A percentile compares a stretch with the other conserved stretches of the same genome.
Conservation (phyloP, 306 rosid species). For the Prinsepia uniflora region DNA sequence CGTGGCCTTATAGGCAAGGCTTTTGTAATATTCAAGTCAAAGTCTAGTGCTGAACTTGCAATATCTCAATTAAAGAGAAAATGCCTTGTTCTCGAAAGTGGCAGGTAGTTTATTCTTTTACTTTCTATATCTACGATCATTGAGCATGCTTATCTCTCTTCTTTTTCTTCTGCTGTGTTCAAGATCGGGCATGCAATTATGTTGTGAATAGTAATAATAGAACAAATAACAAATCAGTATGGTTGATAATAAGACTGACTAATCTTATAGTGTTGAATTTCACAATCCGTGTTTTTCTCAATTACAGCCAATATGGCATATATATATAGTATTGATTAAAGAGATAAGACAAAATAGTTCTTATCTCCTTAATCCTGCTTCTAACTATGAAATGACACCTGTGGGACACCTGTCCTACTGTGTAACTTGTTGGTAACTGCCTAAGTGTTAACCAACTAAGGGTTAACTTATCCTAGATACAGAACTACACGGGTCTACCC, state of each 20-base stretch:
- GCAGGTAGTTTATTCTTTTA: conserved; percentile 41
- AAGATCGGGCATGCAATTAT: background rate
- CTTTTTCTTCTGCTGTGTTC: background rate
- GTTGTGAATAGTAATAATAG: background rate
- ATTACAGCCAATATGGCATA: no score
- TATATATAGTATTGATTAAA: no score
- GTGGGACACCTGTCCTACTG: no score
- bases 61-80: conserved; percentile 28
- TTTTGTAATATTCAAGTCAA: conserved; percentile 53
- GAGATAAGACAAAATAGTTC: no score
- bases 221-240: background rate
- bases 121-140: background rate
- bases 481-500: no score
- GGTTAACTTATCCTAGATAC: no score
- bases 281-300: no score
- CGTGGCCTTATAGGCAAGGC: conserved; percentile 50
- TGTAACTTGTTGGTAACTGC: no score
- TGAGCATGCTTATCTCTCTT: background rate
- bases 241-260: background rate
- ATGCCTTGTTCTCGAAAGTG: conserved; percentile 51
- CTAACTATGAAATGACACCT: no score
- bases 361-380: no score
- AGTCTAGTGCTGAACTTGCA: conserved; percentile 42
- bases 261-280: no score
- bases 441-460: no score